Conservation (phyloP, 108 stramenopile genomes). For the Phaeodactylum tricornutum region DNA sequence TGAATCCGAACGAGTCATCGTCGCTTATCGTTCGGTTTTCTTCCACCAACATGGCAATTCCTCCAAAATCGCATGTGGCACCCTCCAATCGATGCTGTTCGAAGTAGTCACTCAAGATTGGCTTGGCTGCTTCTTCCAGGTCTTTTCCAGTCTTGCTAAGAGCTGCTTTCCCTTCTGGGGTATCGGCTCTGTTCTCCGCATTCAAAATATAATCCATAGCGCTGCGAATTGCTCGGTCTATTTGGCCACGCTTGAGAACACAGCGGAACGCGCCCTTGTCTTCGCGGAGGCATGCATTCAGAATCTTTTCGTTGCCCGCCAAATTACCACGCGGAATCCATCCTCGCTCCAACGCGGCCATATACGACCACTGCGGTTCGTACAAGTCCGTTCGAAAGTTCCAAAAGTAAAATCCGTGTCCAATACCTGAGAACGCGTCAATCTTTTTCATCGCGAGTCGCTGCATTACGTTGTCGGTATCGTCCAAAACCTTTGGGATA, state of each 20-base stretch:
- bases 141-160: constrained; percentile 33
- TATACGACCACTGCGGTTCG: constrained; percentile 79
- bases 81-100: constrained; percentile 33
- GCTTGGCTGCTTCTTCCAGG: constrained; percentile 41
- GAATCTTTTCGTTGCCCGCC: constrained; percentile 38
- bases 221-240: constrained; percentile 28
- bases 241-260: constrained; percentile 34
- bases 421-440: constrained; percentile 65
- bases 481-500: constrained; percentile 51
- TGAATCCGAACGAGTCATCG: constrained; percentile 33
- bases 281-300: constrained; percentile 48
- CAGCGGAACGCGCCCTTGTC: constrained; percentile 46
- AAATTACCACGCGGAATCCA: constrained; percentile 72
- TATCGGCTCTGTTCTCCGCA: constrained; percentile 10
- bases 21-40: constrained; percentile 34
- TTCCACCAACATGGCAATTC: constrained; percentile 50
- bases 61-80: constrained; percentile 84
- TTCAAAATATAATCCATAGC: constrained; percentile 39
- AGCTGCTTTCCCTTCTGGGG: constrained; percentile 16
- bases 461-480: constrained; percentile 71
- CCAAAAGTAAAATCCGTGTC: constrained; percentile 47
- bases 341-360: constrained; percentile 58
- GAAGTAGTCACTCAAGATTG: constrained; percentile 41
- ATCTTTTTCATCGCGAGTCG: constrained; percentile 74
- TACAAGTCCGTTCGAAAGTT: constrained; percentile 88